These are phyloP conservation scores for Discostella pseudostelligera DNA, from an alignment of 108 stramenopile genomes.

Conservation along the genomic window DNA sequence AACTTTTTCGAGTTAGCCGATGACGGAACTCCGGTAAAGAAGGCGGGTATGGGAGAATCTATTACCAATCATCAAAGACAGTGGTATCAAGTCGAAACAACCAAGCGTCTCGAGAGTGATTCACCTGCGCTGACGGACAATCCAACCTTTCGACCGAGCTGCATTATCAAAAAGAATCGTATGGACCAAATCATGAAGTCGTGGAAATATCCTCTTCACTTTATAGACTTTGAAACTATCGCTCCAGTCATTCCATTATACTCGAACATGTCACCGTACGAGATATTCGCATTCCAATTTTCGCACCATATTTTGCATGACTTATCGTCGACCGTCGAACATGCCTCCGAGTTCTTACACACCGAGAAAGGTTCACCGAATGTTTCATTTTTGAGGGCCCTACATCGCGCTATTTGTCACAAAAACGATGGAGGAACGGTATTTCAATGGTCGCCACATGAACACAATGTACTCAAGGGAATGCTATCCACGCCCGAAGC, in stretches of 20 bases:
- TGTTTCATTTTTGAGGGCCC: constrained; percentile 35
- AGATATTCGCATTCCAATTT: constrained; percentile 52
- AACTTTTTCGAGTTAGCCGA: constrained; percentile 31
- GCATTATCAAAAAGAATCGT: constrained; percentile 29
- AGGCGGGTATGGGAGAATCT: background rate
- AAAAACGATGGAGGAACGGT: constrained; percentile 38
- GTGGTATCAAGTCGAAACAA: constrained; percentile 44
- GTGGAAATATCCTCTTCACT: constrained; percentile 57
- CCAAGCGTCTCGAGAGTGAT: constrained; percentile 11
- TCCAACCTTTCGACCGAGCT: constrained; percentile 7
- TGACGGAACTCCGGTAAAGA: constrained; percentile 13
- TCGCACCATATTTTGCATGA: constrained; percentile 48
- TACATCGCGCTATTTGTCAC: constrained; percentile 24
- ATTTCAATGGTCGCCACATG: constrained; percentile 55
- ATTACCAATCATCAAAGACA: constrained; percentile 35
- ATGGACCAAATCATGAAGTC: constrained; percentile 27
- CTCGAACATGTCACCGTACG: constrained; percentile 44
- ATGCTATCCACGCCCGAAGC: constrained; percentile 21
- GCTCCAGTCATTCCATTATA: constrained; percentile 47
- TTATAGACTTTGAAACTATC: constrained; percentile 59
- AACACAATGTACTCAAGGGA: constrained; percentile 44
- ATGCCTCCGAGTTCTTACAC: constrained; percentile 53
- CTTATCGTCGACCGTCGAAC: constrained; percentile 28
- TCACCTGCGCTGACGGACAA: too few relatives aligned
- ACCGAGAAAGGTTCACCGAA: constrained; percentile 40